Evolutionary conservation across 352 stramenopile genomes (phyloP).

Genomic region (Pythium dissotocum): DNA sequence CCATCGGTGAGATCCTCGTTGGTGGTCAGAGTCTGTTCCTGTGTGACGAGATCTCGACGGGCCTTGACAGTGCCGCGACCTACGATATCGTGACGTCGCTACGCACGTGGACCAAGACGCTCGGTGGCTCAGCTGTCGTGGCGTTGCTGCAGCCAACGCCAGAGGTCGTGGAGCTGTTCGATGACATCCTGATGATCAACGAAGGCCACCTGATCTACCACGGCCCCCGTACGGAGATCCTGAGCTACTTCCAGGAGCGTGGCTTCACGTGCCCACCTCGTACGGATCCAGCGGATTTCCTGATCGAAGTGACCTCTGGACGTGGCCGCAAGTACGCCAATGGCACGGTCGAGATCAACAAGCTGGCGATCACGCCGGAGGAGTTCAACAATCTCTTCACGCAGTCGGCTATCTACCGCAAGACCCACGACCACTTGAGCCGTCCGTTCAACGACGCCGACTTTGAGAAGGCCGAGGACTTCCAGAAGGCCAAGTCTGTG

Average conservation of each 20-base stretch:
- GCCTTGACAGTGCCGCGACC: conserved; percentile 90
- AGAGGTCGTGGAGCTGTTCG: conserved; percentile 94
- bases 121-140: conserved; percentile 34
- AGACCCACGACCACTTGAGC: conserved; percentile 49
- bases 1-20: conserved; percentile 91
- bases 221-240: conserved; percentile 67
- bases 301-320: conserved; percentile 67
- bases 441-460: conserved; percentile 57
- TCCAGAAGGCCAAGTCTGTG: conserved; percentile 54
- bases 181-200: conserved; percentile 94
- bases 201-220: conserved; percentile 94
- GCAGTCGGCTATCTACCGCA: conserved; percentile 55
- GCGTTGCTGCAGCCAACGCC: conserved; percentile 73
- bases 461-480: conserved; percentile 61
- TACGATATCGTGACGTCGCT: conserved; percentile 90
- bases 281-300: conserved; percentile 64
- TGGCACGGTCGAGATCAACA: conserved; percentile 30
- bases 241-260: conserved; percentile 83
- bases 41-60: conserved; percentile 93
- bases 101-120: conserved; percentile 37
- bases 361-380: conserved; percentile 34
- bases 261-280: conserved; percentile 70
- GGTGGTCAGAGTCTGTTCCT: conserved; percentile 72
- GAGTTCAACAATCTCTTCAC: conserved; percentile 62
- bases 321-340: conserved; percentile 49